phyloP scores from a whole-genome alignment of 2,329 filamentous ascomycete genomes.

The Xylariaceae sp. region DNA sequence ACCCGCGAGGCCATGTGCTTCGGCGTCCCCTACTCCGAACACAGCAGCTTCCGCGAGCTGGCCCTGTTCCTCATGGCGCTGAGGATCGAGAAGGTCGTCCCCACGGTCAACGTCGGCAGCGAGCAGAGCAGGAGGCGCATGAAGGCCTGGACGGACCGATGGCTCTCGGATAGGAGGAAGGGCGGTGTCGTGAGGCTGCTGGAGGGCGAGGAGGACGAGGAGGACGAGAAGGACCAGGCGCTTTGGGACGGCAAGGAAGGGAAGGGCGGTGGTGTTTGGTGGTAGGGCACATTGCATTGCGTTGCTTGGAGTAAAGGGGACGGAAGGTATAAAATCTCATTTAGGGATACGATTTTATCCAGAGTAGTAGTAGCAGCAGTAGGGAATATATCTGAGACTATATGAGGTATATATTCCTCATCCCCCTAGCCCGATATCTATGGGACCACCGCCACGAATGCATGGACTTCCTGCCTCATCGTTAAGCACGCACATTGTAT shows the following conservation, averaged over 20 bases:
- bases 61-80: conserved; percentile 90
- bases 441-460: not conserved
- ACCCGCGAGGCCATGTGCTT: conserved; percentile 84
- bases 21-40: conserved; percentile 93
- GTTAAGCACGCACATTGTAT: no score
- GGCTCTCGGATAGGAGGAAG: conserved; percentile 60
- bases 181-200: conserved; percentile 55
- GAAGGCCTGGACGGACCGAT: conserved; percentile 67
- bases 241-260: conserved; percentile 37
- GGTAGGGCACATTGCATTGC: conserved; percentile 34
- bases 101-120: conserved; percentile 82
- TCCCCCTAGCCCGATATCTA: not conserved
- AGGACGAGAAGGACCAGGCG: conserved; percentile 35
- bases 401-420: not conserved
- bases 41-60: conserved; percentile 91
- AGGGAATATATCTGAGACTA: not conserved
- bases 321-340: not conserved
- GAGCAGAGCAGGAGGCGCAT: conserved; percentile 60
- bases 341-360: not conserved
- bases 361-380: not conserved
- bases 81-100: conserved; percentile 85
- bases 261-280: conserved; percentile 45
- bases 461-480: not conserved
- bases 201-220: conserved; percentile 42
- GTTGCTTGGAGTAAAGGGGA: not conserved